Base-by-base conservation (phyloP, 371 early-diverging fungal genomes). In the Choanephora cucurbitarum region DNA sequence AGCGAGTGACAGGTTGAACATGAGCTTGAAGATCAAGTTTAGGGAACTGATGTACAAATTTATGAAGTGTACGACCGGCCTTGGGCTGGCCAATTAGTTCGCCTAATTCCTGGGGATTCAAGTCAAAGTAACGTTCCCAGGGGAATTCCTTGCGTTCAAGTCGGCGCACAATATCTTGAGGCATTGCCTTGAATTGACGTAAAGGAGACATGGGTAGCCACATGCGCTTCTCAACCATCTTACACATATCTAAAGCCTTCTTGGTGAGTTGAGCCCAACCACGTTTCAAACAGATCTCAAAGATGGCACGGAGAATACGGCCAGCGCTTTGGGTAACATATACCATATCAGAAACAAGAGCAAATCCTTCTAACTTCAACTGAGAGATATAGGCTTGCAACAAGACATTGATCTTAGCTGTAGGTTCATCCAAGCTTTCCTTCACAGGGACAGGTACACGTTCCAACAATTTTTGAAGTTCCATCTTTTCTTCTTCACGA, bases 271-370 rank as follows among this genome's bases (percentile, higher is more conserved):
- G 91, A 3, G 95, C 89, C 99, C 99, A 99, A n/a, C 95, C 94
- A 31, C 93, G 89, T 53, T 87, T 85, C 50, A 96, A 66, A 62
- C 94, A 92, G 44, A 99, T 94, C 75, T 98, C 99, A 78, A 96
- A 97, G 50, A 99, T 86, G 17, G 98, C 96, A 24, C 98, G 90
- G 34, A 98, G 72, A 58, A 99, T 92, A 62, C 99, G 90, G 0
- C 88, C 89, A 23, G 96, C 97, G 57, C 90, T 90, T 77, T 97
- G 97, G 15, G 98, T 95, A 22, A 99, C 93, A 75, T 95, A 97
- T 0, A 92, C 94, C 91, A 95, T 93, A 60, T 99, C 99, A 14
- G 94, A 81, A 45, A 92, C 92, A 53, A 99, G 77, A 10, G 99
- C 96, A 75, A 97, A 95, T 3, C 96, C 97, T 31, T 95, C 91